Conservation (phyloP, 768 basidiomycete genomes). For the Cyclocybe cylindracea region DNA sequence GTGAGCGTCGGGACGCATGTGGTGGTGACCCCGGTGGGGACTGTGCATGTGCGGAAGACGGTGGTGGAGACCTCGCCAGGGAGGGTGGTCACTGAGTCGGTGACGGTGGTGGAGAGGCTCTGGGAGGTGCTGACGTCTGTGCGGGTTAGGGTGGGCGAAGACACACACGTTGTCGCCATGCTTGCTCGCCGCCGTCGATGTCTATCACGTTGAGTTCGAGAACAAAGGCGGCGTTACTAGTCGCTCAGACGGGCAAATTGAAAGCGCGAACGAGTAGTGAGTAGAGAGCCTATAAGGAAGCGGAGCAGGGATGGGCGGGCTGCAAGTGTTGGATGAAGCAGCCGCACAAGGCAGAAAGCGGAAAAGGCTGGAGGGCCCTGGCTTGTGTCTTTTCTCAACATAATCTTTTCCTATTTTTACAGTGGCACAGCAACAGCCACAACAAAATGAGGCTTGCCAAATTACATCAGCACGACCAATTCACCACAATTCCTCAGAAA, state of each 20-base stretch:
- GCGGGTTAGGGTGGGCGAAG: slow-evolving; percentile 20
- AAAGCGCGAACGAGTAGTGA: too few relatives aligned
- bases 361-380: slow-evolving; percentile 11
- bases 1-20: slow-evolving; percentile 16
- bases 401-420: too few relatives aligned
- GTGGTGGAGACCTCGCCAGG: slow-evolving; percentile 16
- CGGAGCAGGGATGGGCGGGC: slow-evolving; percentile 22
- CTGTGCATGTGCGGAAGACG: slow-evolving; percentile 14
- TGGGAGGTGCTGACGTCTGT: slow-evolving; percentile 20
- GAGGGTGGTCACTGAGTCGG: slow-evolving; percentile 15
- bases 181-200: background rate
- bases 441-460: too few relatives aligned
- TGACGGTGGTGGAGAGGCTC: slow-evolving; percentile 16
- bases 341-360: slow-evolving; percentile 18
- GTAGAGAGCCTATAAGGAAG: background rate
- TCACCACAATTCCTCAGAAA: too few relatives aligned
- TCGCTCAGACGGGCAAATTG: too few relatives aligned
- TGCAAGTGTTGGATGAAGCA: slow-evolving; percentile 1
- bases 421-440: too few relatives aligned
- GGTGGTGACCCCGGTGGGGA: slow-evolving; percentile 5
- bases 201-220: background rate
- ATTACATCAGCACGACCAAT: too few relatives aligned
- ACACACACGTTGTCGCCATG: slow-evolving; percentile 18
- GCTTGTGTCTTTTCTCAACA: too few relatives aligned
- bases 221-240: background rate